phyloP scores from a whole-genome alignment of 768 basidiomycete genomes.

The Dictyophora rubrovolvata region DNA sequence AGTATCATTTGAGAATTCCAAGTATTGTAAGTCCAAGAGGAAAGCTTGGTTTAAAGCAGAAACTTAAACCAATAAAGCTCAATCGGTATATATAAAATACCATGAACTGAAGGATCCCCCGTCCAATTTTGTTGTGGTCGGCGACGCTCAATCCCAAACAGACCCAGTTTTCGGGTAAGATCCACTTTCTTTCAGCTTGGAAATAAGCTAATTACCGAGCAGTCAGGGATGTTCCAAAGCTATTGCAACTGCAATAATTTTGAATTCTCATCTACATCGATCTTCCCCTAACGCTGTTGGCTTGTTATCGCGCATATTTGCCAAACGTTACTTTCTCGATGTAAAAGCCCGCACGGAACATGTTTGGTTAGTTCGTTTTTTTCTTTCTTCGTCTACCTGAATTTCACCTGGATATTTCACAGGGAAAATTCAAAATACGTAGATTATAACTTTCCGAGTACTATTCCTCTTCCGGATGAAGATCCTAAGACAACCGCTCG shows the following conservation, averaged over 20 bases:
- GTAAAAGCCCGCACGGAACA: background rate
- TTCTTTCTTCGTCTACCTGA: no score
- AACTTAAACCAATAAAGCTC: background rate
- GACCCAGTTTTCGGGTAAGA: background rate
- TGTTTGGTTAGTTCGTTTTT: constrained; percentile 9
- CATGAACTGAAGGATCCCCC: background rate
- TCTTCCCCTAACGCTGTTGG: background rate
- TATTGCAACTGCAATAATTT: background rate
- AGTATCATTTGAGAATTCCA: background rate
- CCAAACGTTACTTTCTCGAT: background rate
- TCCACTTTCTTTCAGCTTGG: background rate
- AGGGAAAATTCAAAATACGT: background rate
- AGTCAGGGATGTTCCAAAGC: background rate
- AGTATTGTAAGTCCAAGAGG: background rate
- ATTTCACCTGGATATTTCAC: no score
- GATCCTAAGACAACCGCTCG: background rate
- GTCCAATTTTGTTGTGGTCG: background rate
- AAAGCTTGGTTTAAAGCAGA: background rate
- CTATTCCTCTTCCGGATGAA: background rate
- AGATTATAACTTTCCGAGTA: background rate
- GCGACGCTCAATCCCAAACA: background rate
- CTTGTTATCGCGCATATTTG: background rate
- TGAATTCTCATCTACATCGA: background rate
- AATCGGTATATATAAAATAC: background rate
- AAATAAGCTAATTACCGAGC: background rate